Percentiles rank a stretch among this genome's conserved stretches.
phyloP scores from a whole-genome alignment of 176 grass and related monocot species.

The Calamus simplicifolius region DNA sequence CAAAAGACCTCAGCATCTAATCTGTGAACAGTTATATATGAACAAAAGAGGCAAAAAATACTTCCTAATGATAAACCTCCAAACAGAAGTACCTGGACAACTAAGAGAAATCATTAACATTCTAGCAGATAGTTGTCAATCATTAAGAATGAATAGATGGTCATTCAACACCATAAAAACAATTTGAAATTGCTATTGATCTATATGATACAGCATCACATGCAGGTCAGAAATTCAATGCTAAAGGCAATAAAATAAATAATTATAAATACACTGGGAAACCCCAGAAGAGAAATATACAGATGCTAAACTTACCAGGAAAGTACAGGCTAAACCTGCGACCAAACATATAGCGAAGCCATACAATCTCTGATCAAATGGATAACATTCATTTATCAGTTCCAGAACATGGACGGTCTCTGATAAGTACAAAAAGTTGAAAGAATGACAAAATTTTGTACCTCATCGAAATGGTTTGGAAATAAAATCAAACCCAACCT shows the following conservation, averaged over 20 bases:
- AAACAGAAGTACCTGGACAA: background rate
- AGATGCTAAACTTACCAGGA: slow-evolving; percentile 53
- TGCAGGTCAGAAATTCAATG: too few relatives aligned
- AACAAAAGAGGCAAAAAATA: slow-evolving; percentile 4
- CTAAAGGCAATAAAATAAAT: too few relatives aligned
- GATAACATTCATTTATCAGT: slow-evolving; percentile 18
- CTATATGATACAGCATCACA: too few relatives aligned
- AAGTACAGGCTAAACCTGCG: slow-evolving; percentile 71
- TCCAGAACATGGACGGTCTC: background rate
- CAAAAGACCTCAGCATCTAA: background rate
- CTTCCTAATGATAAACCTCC: background rate
- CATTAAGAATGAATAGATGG: too few relatives aligned
- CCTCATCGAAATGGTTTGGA: background rate
- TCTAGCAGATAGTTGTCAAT: background rate
- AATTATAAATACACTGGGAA: too few relatives aligned
- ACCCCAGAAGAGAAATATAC: too few relatives aligned
- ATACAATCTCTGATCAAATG: slow-evolving; percentile 69
- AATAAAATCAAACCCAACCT: too few relatives aligned
- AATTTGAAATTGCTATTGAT: too few relatives aligned
- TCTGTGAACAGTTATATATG: background rate
- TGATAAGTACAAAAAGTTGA: background rate
- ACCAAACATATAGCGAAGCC: slow-evolving; percentile 86
- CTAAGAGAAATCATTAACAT: slow-evolving; percentile 6
- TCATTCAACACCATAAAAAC: too few relatives aligned
- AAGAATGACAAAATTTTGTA: background rate